Percentiles rank a stretch among this genome's conserved stretches.
Evolutionary conservation across 2,329 filamentous ascomycete genomes (phyloP).

Genomic region (Knufia petricola): DNA sequence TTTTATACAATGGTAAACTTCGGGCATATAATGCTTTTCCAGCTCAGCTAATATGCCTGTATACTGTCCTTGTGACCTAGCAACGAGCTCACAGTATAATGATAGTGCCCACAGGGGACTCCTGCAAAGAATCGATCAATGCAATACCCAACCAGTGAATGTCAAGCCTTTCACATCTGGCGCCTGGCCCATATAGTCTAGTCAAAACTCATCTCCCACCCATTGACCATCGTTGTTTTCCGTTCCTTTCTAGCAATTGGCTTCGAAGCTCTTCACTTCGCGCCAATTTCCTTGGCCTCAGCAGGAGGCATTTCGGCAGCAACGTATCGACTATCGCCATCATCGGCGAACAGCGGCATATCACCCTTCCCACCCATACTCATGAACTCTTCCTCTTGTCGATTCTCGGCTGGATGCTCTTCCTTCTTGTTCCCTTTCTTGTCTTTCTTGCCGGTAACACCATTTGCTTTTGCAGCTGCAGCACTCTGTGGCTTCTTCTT

Average conservation of each 20-base stretch:
- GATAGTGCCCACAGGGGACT: too few relatives aligned
- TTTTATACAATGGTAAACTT: too few relatives aligned
- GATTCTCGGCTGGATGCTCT: conserved; percentile 54
- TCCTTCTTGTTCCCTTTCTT: conserved; percentile 47
- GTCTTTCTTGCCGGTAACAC: conserved; percentile 14
- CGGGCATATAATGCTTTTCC: too few relatives aligned
- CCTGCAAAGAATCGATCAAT: too few relatives aligned
- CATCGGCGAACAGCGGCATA: conserved; percentile 62
- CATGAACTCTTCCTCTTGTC: conserved; percentile 67
- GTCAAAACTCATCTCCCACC: not conserved
- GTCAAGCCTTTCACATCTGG: too few relatives aligned
- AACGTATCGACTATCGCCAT: conserved; percentile 36
- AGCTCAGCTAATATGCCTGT: too few relatives aligned
- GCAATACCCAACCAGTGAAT: too few relatives aligned
- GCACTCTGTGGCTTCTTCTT: conserved; percentile 30
- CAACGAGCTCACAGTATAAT: too few relatives aligned
- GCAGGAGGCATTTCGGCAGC: conserved; percentile 18
- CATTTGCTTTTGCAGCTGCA: conserved; percentile 22
- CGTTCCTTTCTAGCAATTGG: not conserved
- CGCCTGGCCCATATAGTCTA: too few relatives aligned
- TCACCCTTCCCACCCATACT: conserved; percentile 80
- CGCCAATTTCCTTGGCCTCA: conserved; percentile 3
- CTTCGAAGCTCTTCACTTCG: not conserved
- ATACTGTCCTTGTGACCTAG: too few relatives aligned
- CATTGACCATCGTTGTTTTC: not conserved